Conservation (phyloP, 2,329 filamentous ascomycete genomes). For the Fusarium udum region DNA sequence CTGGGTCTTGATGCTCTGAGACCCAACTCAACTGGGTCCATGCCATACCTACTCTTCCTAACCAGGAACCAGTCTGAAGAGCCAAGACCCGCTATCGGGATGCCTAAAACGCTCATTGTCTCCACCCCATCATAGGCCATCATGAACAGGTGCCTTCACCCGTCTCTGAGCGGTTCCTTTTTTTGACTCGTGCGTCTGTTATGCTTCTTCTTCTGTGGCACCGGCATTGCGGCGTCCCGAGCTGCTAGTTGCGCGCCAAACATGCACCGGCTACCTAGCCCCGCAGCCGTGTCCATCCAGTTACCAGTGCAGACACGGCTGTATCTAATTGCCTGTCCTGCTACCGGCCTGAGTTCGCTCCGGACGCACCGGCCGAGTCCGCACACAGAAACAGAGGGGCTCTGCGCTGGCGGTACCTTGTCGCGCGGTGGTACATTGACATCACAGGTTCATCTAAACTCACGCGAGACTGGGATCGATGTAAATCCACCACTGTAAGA, state of each 20-base stretch:
- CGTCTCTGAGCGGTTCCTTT: slow-evolving; percentile 15
- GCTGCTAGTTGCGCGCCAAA: slow-evolving; percentile 36
- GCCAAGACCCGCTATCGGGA: slow-evolving; percentile 36
- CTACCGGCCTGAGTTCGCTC: slow-evolving; percentile 28
- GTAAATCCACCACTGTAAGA: neutral
- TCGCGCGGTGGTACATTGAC: neutral
- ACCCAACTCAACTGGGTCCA: slow-evolving; percentile 29
- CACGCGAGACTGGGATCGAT: slow-evolving; percentile 2
- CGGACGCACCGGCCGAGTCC: slow-evolving; percentile 37
- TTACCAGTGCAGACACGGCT: slow-evolving; percentile 9
- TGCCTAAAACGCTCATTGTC: slow-evolving; percentile 36
- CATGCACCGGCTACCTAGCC: slow-evolving; percentile 29
- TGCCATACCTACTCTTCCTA: slow-evolving; percentile 2
- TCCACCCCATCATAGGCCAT: slow-evolving; percentile 8
- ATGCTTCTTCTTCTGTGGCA: slow-evolving; percentile 39
- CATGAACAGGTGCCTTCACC: slow-evolving; percentile 1
- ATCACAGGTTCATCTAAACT: slow-evolving; percentile 14
- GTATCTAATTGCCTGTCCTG: slow-evolving; percentile 21
- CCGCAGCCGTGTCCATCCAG: slow-evolving; percentile 15
- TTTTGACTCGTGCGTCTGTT: slow-evolving; percentile 37
- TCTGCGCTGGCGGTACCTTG: neutral
- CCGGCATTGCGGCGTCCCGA: slow-evolving; percentile 41
- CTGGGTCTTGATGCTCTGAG: slow-evolving; percentile 17
- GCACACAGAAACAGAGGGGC: slow-evolving; percentile 9
- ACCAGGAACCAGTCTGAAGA: slow-evolving; percentile 36